Evolutionary conservation across 345 rosid species (phyloP).

Genomic region (Limnanthes douglasii): DNA sequence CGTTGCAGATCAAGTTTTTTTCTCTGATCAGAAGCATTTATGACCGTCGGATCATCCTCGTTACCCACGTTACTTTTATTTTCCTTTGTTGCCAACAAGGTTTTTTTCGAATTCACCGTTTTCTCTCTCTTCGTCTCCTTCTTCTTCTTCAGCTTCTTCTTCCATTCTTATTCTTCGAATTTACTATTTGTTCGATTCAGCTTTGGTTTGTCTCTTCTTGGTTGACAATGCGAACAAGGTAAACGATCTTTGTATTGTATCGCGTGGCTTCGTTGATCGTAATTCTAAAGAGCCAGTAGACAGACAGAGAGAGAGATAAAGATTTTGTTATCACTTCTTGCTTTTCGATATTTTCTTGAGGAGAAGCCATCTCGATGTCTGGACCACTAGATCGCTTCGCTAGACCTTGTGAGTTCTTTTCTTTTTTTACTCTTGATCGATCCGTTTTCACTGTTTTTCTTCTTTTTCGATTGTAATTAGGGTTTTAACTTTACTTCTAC

Average conservation of each 20-base stretch:
- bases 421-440: too few relatives aligned
- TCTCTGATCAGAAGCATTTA: conserved; percentile 12
- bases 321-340: conserved; percentile 3
- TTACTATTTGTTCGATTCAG: too few relatives aligned
- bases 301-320: not conserved
- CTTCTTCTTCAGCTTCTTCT: conserved; percentile 8
- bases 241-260: conserved; percentile 6
- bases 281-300: conserved; percentile 2
- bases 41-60: conserved; percentile 36
- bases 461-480: conserved; percentile 7
- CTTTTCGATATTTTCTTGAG: conserved; percentile 1
- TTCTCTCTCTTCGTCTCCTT: too few relatives aligned
- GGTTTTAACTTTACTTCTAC: conserved; percentile 18
- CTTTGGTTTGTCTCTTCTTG: conserved; percentile 3
- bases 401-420: conserved; percentile 93
- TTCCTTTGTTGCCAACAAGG: not conserved
- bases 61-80: conserved; percentile 11
- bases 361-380: conserved; percentile 42
- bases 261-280: conserved; percentile 15
- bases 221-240: conserved; percentile 6
- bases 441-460: not conserved
- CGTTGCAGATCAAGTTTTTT: conserved; percentile 5
- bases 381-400: conserved; percentile 95
- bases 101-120: not conserved
- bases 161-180: not conserved